These are phyloP conservation scores for Boletus sp. DNA, from an alignment of 768 basidiomycete species.

Conservation along the genomic window DNA sequence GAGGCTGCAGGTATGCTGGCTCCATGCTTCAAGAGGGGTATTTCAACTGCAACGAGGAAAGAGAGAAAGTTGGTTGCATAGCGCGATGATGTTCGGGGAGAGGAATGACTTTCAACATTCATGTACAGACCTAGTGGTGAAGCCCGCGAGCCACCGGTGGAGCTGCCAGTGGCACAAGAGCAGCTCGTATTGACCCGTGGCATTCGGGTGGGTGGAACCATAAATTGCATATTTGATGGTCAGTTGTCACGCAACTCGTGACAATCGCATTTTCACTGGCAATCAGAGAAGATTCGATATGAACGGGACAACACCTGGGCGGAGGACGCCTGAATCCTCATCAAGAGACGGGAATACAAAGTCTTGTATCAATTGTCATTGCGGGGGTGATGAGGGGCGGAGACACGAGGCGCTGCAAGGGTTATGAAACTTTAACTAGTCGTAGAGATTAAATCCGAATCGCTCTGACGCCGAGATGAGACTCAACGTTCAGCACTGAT, in stretches of 20 bases:
- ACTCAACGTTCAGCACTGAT: constrained; percentile 3
- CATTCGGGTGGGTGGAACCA: constrained; percentile 1
- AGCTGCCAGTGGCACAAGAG: background rate
- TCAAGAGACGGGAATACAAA: constrained; percentile 16
- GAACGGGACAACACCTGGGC: constrained; percentile 15
- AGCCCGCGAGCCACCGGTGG: constrained; percentile 2
- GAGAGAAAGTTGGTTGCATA: constrained; percentile 4
- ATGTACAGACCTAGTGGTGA: constrained; percentile 4
- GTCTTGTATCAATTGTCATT: constrained; percentile 10
- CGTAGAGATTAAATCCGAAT: constrained; percentile 13
- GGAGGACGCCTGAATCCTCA: constrained; percentile 5
- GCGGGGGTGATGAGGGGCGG: constrained; percentile 22
- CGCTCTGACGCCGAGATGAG: constrained; percentile 27
- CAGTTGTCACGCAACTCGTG: constrained; percentile 12
- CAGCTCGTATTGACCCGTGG: constrained; percentile 5
- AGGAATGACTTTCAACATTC: constrained; percentile 11
- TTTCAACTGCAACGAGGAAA: constrained; percentile 14
- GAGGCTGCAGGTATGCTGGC: constrained; percentile 21
- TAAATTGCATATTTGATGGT: constrained; percentile 2
- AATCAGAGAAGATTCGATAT: constrained; percentile 18
- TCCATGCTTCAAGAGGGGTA: constrained; percentile 19
- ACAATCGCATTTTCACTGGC: constrained; percentile 13
- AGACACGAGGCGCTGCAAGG: constrained; percentile 15
- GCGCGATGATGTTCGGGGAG: constrained; percentile 8
- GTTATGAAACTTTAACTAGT: constrained; percentile 25